Base-by-base conservation (phyloP, 2,329 filamentous ascomycete species). In the Celoporthe dispersa region DNA sequence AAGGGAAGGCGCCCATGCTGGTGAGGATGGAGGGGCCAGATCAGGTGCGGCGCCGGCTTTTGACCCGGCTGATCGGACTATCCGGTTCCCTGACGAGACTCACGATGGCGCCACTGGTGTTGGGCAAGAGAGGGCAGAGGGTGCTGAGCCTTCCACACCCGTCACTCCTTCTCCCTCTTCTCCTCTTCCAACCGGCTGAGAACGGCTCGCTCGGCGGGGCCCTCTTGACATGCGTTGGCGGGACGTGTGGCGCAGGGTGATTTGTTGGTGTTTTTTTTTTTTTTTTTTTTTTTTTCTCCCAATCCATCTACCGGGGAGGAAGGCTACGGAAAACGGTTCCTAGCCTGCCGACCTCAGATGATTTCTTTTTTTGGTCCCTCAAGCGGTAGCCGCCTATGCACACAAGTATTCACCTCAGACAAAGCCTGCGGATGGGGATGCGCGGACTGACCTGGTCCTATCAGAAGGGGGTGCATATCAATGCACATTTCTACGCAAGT, bases 1-100 rank as follows among this genome's bases (percentile, higher is more conserved):
- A 16, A 39, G 28, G 28, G 63, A 53, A 37, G 64, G n/a, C 55
- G 66, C 55, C 39, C 60, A 25, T 12, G 63, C 44, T 44, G 51
- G 57, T 39, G 55, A 65, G 48, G 63, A 64, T 28, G 67, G 63
- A 70, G 70, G 57, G 66, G 66, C 37, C 65, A 25, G 55, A 14
- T 33, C 25, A 3, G 31, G 19, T 12, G 35, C 55, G 19, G 25
- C 35, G 16, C 67, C 74, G 61, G 67, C 72, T 41, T 72, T 73
- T 19, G 70, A 65, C 37, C 66, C 70, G 16, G 73, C 75, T 25
- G 74, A 75, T 41, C 79, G 83, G 70, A 81, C 80, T 22, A 82
- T 85, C 71, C 80, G 82, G 5, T 84, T 85, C 68, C 81, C 82
- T 5, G 83, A 84, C 72, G 84, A 83, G 70, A 63, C 71, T 57